Conservation (phyloP, 768 basidiomycete genomes). For the Suillus americanus region DNA sequence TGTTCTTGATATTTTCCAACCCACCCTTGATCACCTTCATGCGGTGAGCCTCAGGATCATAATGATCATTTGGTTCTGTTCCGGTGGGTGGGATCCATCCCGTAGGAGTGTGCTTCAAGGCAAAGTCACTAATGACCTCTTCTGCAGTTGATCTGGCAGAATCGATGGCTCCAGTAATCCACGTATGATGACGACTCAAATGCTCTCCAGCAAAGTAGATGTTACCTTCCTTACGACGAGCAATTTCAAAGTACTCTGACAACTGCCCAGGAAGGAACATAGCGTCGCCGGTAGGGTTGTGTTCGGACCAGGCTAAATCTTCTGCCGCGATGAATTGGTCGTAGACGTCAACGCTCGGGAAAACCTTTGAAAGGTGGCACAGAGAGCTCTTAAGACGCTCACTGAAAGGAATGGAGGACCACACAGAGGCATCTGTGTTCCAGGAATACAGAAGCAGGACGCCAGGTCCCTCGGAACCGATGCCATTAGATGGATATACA, state of each 20-base stretch:
- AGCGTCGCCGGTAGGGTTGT: conserved; percentile 27
- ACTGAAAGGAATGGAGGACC: conserved; percentile 17
- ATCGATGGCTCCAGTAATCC: conserved; percentile 27
- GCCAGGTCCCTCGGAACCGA: conserved; percentile 21
- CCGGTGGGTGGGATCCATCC: conserved; percentile 2
- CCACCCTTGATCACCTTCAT: conserved; percentile 1
- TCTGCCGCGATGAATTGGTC: conserved; percentile 20
- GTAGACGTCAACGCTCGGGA: conserved; percentile 18
- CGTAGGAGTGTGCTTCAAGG: background rate
- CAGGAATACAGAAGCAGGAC: conserved; percentile 27
- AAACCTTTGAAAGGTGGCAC: conserved; percentile 19
- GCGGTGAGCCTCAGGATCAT: conserved; percentile 3
- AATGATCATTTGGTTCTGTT: background rate
- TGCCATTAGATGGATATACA: conserved; percentile 41
- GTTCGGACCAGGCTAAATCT: conserved; percentile 24
- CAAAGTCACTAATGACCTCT: conserved; percentile 1
- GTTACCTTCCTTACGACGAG: conserved; percentile 21
- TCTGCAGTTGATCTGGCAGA: conserved; percentile 6
- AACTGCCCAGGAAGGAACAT: conserved; percentile 32
- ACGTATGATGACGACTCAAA: conserved; percentile 27
- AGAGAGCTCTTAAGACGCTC: conserved; percentile 19
- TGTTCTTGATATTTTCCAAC: conserved; percentile 2
- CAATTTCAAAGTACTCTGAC: conserved; percentile 17
- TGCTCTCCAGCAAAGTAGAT: conserved; percentile 29
- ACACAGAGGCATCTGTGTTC: conserved; percentile 22